These are phyloP conservation scores for Sphaerulina populicola DNA, from an alignment of 2,329 filamentous ascomycete species.

Conservation along the genomic window DNA sequence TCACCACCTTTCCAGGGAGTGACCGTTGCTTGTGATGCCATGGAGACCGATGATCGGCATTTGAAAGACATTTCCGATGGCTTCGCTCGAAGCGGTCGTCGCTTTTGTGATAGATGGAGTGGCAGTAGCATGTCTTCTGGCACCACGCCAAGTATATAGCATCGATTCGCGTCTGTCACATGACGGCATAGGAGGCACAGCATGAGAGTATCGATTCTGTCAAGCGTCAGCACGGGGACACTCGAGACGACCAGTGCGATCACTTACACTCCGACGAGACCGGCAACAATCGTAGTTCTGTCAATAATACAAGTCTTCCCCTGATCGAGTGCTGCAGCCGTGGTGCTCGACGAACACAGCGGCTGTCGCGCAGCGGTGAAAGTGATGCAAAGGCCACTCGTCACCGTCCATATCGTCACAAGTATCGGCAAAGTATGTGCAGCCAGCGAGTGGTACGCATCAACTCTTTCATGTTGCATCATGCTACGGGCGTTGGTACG, in stretches of 20 bases:
- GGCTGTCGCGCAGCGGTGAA: slow-evolving; percentile 22
- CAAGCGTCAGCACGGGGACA: slow-evolving; percentile 1
- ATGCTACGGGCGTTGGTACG: slow-evolving; percentile 11
- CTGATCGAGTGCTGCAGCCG: slow-evolving; percentile 8
- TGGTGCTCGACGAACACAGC: slow-evolving; percentile 12
- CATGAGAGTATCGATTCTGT: slow-evolving; percentile 17
- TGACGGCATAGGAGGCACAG: slow-evolving; percentile 26
- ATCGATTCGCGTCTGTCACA: slow-evolving; percentile 20
- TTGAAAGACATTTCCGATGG: slow-evolving; percentile 30
- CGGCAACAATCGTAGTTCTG: slow-evolving; percentile 20
- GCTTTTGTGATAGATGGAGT: slow-evolving; percentile 19
- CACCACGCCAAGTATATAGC: slow-evolving; percentile 24
- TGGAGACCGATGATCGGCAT: slow-evolving; percentile 26
- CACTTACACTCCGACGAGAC: slow-evolving; percentile 24
- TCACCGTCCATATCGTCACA: slow-evolving; percentile 23
- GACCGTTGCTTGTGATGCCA: slow-evolving; percentile 17
- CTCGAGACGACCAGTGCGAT: background rate
- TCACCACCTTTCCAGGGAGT: slow-evolving; percentile 2
- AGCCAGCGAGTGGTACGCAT: slow-evolving; percentile 16
- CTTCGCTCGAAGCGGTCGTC: slow-evolving; percentile 10
- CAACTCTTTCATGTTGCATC: slow-evolving; percentile 15
- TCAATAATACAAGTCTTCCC: slow-evolving; percentile 25
- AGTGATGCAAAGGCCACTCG: slow-evolving; percentile 21
- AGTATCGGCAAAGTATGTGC: slow-evolving; percentile 17
- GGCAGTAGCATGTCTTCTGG: slow-evolving; percentile 18